Percentiles rank a stretch among this genome's conserved stretches.
Conservation (phyloP, 1,284 basidiomycete genomes). For the Cutaneotrichosporon sp. region DNA sequence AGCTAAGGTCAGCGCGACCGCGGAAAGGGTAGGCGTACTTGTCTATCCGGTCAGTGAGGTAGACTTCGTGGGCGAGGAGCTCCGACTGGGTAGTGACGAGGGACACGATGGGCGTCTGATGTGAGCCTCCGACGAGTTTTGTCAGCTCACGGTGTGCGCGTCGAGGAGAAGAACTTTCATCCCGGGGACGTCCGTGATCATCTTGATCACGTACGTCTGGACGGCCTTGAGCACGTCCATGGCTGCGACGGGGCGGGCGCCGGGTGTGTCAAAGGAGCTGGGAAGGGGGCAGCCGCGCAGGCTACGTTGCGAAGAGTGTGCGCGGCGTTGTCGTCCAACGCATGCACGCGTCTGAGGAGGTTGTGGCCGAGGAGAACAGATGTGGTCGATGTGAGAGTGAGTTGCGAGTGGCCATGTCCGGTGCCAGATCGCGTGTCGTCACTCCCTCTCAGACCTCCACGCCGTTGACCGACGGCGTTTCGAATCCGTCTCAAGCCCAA, state of each 20-base stretch:
- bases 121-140: neutral
- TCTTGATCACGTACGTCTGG: constrained; percentile 85
- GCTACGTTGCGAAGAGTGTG: neutral
- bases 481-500: too few relatives aligned
- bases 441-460: too few relatives aligned
- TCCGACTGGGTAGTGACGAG: constrained; percentile 91
- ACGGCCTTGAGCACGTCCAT: constrained; percentile 97
- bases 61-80: constrained; percentile 92
- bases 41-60: constrained; percentile 94
- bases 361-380: too few relatives aligned
- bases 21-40: constrained; percentile 52
- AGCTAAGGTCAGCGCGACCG: constrained; percentile 38
- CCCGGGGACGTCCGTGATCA: constrained; percentile 75
- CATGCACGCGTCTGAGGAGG: neutral
- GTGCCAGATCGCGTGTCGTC: too few relatives aligned
- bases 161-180: constrained; percentile 99
- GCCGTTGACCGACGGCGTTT: too few relatives aligned
- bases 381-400: too few relatives aligned
- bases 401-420: too few relatives aligned
- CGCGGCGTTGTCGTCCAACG: neutral
- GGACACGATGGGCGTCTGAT: constrained; percentile 92
- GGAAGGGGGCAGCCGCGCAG: neutral
- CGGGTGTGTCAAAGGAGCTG: too few relatives aligned
- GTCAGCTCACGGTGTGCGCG: constrained; percentile 74
- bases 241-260: neutral